Conservation (phyloP, 2,329 filamentous ascomycete genomes). For the Pezicula rhizophila region DNA sequence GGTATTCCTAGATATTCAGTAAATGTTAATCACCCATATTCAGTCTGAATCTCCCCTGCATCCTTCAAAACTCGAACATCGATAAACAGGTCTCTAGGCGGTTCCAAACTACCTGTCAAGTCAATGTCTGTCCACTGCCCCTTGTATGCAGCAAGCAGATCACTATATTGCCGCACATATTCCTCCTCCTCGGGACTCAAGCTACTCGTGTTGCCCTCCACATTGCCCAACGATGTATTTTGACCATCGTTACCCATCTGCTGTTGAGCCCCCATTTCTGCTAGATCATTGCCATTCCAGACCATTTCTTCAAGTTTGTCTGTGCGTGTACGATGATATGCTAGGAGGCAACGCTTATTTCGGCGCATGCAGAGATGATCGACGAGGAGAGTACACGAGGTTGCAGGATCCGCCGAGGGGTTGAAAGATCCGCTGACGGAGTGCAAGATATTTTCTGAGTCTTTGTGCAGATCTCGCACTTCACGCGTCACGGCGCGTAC, state of each 20-base stretch:
- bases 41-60: conserved; percentile 96
- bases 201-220: conserved; percentile 59
- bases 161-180: conserved; percentile 86
- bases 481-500: conserved; percentile 84
- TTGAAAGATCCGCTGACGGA: conserved; percentile 83
- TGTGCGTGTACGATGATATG: conserved; percentile 84
- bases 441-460: conserved; percentile 71
- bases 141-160: conserved; percentile 92
- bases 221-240: conserved; percentile 31
- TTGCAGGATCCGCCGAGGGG: conserved; percentile 75
- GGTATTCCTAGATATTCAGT: neutral
- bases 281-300: conserved; percentile 81
- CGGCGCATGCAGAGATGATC: conserved; percentile 92
- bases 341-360: conserved; percentile 91
- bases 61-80: conserved; percentile 95
- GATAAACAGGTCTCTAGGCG: conserved; percentile 92
- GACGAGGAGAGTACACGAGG: conserved; percentile 82
- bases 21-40: conserved; percentile 72
- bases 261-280: conserved; percentile 59
- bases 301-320: conserved; percentile 91
- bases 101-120: conserved; percentile 86
- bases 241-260: conserved; percentile 33
- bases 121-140: conserved; percentile 98
- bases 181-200: conserved; percentile 95
- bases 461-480: conserved; percentile 86